phyloP scores from a whole-genome alignment of 352 stramenopile genomes.

The Globisporangium megalacanthum region DNA sequence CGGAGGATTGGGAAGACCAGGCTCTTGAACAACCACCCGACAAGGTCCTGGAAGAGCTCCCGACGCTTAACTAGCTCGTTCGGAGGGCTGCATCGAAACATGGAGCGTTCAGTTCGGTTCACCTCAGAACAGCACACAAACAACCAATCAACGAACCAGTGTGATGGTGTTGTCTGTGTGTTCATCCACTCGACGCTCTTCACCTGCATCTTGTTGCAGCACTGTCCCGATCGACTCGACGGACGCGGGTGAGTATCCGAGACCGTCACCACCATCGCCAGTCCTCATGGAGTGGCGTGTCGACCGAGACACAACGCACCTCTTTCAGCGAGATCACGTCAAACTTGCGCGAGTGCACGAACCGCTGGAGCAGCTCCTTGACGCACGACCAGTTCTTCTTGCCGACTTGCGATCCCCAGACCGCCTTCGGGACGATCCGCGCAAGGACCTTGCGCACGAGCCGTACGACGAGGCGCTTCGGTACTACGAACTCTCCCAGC shows the following conservation, averaged over 20 bases:
- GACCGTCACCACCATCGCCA: too few species aligned
- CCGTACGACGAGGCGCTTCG: constrained; percentile 44
- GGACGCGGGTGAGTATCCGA: too few species aligned
- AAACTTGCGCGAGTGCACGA: constrained; percentile 53
- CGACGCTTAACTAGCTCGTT: constrained; percentile 48
- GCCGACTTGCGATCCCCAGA: constrained; percentile 35
- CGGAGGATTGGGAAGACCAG: constrained; percentile 58
- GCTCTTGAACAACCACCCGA: constrained; percentile 33
- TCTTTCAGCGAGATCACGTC: constrained; percentile 51
- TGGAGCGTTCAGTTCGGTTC: not conserved
- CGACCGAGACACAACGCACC: constrained; percentile 16
- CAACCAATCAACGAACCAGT: constrained; percentile 19
- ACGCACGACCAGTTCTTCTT: constrained; percentile 51
- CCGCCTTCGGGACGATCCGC: constrained; percentile 44
- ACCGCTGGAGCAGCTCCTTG: constrained; percentile 33
- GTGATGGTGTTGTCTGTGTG: constrained; percentile 12
- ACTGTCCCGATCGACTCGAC: constrained; percentile 11
- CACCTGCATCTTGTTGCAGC: constrained; percentile 29
- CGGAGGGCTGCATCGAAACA: constrained; percentile 27
- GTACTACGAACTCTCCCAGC: constrained; percentile 30
- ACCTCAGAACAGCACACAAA: not conserved
- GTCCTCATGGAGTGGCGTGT: too few species aligned
- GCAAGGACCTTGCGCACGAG: constrained; percentile 47
- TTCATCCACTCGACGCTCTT: constrained; percentile 39
- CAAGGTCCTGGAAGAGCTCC: constrained; percentile 30